Conservation (phyloP, 805 yeast species). For the Grigorovia yakushimaensis region DNA sequence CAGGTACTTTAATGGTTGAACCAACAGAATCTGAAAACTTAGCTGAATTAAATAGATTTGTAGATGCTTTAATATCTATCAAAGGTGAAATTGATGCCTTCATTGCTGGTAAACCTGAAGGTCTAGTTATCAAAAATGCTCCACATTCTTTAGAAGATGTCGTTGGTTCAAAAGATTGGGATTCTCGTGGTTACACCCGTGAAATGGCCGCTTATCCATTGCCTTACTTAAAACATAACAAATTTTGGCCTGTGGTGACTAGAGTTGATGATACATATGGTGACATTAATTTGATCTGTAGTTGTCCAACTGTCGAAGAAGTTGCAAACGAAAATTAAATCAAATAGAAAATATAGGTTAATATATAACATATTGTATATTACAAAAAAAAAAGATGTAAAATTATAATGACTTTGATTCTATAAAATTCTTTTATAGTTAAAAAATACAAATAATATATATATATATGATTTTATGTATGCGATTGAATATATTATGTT, state of each 20-base stretch:
- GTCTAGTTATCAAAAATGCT: conserved; percentile 71
- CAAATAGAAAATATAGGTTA: too few species aligned
- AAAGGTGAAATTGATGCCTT: conserved; percentile 71
- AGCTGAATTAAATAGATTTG: conserved; percentile 82
- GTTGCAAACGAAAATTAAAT: conserved; percentile 20
- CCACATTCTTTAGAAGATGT: conserved; percentile 87
- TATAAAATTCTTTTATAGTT: background rate
- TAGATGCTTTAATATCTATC: conserved; percentile 76
- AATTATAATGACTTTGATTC: background rate
- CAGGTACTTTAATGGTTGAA: conserved; percentile 95
- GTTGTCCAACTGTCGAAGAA: conserved; percentile 83
- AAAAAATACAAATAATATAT: background rate
- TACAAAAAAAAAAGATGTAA: background rate
- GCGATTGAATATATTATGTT: background rate
- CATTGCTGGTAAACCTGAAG: conserved; percentile 55
- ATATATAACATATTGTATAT: too few species aligned
- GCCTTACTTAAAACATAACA: conserved; percentile 57
- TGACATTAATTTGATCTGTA: conserved; percentile 84
- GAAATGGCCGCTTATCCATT: conserved; percentile 91
- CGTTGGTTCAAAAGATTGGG: conserved; percentile 64
- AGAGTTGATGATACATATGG: conserved; percentile 93
- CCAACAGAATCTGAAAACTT: conserved; percentile 93
- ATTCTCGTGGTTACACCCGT: conserved; percentile 73
- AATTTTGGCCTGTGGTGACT: conserved; percentile 93
- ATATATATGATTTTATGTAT: background rate